Evolutionary conservation across 306 rosid genomes (phyloP).

Genomic region (Cucumis sativus): DNA sequence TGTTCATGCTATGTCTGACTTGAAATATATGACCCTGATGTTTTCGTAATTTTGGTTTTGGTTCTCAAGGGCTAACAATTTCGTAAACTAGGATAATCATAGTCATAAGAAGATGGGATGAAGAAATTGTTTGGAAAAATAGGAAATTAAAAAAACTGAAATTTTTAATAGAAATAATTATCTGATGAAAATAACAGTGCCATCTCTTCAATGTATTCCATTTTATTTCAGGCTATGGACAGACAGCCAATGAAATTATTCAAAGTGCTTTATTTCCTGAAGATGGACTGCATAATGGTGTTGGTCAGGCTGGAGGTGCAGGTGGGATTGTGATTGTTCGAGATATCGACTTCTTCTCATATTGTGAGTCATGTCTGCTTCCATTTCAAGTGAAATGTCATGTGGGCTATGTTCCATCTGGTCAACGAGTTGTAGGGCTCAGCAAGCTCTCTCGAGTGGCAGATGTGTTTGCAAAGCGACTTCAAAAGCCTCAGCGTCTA

Average conservation of each 20-base stretch:
- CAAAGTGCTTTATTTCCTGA: slow-evolving; percentile 90
- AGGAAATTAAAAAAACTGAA: background rate
- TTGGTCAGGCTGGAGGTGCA: slow-evolving; percentile 87
- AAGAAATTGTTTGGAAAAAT: background rate
- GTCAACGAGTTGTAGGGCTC: slow-evolving; percentile 74
- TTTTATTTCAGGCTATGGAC: slow-evolving; percentile 52
- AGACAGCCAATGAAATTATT: slow-evolving; percentile 69
- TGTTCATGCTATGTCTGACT: background rate
- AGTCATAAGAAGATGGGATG: background rate
- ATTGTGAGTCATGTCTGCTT: slow-evolving; percentile 91
- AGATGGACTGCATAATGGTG: slow-evolving; percentile 60
- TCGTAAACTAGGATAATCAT: background rate
- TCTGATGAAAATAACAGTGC: background rate
- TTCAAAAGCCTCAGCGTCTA: slow-evolving; percentile 64
- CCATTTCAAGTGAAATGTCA: slow-evolving; percentile 91
- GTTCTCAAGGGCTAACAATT: background rate
- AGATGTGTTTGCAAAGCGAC: slow-evolving; percentile 44
- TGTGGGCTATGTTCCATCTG: slow-evolving; percentile 81
- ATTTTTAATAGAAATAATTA: background rate
- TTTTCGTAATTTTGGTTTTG: background rate
- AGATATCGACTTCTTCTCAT: slow-evolving; percentile 75
- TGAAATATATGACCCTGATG: background rate
- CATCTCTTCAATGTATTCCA: background rate
- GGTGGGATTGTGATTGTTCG: slow-evolving; percentile 94
- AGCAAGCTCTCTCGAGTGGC: slow-evolving; percentile 89